phyloP scores from a whole-genome alignment of 805 yeast species.

The Candida palmyrensis region DNA sequence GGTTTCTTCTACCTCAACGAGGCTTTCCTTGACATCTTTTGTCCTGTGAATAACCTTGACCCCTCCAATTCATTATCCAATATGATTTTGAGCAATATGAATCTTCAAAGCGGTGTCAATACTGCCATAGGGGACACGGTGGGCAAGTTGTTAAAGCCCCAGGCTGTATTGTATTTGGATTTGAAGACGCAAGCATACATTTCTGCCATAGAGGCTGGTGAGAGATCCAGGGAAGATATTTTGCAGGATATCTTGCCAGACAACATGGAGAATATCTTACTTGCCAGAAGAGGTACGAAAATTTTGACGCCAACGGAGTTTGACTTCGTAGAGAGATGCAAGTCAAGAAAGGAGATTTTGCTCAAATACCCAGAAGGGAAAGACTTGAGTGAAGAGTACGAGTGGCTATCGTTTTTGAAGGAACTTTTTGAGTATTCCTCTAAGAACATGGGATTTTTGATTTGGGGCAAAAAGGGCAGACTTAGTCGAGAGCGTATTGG shows the following conservation, averaged over 20 bases:
- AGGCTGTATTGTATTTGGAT: slow-evolving; percentile 74
- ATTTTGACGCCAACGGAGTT: slow-evolving; percentile 67
- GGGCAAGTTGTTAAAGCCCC: slow-evolving; percentile 70
- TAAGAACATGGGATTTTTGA: slow-evolving; percentile 64
- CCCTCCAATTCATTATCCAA: slow-evolving; percentile 40
- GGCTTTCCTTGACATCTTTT: slow-evolving; percentile 79
- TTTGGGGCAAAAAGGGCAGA: slow-evolving; percentile 59
- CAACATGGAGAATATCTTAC: slow-evolving; percentile 47
- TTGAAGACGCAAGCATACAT: slow-evolving; percentile 94
- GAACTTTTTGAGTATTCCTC: slow-evolving; percentile 75
- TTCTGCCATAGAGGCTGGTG: slow-evolving; percentile 69
- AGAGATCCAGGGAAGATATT: slow-evolving; percentile 58
- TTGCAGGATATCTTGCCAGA: slow-evolving; percentile 73
- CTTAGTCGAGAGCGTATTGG: slow-evolving; percentile 6
- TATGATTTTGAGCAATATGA: slow-evolving; percentile 25
- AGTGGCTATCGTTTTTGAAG: slow-evolving; percentile 79
- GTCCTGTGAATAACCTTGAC: slow-evolving; percentile 62
- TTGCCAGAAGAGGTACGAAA: slow-evolving; percentile 27
- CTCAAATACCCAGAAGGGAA: slow-evolving; percentile 42
- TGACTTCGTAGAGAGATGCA: slow-evolving; percentile 75
- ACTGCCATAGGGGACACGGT: slow-evolving; percentile 34
- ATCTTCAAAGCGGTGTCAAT: slow-evolving; percentile 29
- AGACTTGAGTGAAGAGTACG: slow-evolving; percentile 64
- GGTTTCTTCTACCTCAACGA: slow-evolving; percentile 86
- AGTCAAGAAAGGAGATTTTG: slow-evolving; percentile 61